A percentile compares a stretch with the other conserved stretches of the same genome.
Conservation (phyloP, 2,329 filamentous ascomycete species). For the Fusarium lyarnte region DNA sequence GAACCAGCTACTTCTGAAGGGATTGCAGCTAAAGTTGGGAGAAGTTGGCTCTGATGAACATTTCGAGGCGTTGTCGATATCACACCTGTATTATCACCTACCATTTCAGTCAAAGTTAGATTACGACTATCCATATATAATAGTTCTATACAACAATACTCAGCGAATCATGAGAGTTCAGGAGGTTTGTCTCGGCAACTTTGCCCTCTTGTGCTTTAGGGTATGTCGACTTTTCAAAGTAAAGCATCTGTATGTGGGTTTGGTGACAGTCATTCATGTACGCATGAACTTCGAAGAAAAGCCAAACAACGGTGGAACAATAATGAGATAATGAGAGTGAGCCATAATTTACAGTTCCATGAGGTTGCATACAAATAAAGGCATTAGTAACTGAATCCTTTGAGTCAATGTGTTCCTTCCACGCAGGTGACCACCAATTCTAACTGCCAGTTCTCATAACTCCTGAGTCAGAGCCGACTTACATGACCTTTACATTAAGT, state of each 20-base stretch:
- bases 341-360: neutral
- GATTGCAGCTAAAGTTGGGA: neutral
- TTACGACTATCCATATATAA: neutral
- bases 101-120: neutral
- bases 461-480: neutral
- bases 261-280: neutral
- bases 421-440: neutral
- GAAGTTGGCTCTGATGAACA: no score
- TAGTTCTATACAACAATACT: neutral
- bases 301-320: neutral
- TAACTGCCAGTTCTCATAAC: no score
- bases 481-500: neutral
- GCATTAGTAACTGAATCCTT: neutral
- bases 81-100: no score
- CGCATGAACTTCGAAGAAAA: neutral
- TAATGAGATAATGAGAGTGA: neutral
- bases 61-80: neutral
- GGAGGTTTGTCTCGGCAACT: neutral
- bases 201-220: neutral
- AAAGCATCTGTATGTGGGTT: neutral
- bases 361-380: no score
- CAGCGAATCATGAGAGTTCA: neutral
- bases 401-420: neutral
- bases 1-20: neutral
- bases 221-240: neutral